phyloP scores from a whole-genome alignment of 257 asterid species.

The Solanum pinnatisectum region DNA sequence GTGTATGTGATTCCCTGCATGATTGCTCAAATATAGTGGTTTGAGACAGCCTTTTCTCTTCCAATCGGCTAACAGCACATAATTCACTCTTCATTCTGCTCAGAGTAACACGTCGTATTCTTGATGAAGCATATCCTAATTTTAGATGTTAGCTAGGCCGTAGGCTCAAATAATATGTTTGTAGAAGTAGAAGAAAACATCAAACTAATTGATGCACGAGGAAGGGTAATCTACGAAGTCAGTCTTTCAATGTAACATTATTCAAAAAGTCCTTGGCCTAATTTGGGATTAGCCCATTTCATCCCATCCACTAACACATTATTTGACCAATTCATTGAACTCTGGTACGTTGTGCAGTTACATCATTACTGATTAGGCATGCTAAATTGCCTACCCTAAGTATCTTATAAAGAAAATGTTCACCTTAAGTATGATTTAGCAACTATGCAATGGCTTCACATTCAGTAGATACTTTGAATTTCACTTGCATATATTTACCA shows the following conservation, averaged over 20 bases:
- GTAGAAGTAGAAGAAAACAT: background rate
- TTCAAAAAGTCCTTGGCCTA: background rate
- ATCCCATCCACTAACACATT: background rate
- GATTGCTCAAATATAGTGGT: background rate
- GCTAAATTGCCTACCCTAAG: background rate
- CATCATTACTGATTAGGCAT: background rate
- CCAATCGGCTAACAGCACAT: background rate
- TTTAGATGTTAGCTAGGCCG: background rate
- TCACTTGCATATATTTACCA: background rate
- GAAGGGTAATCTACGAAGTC: background rate
- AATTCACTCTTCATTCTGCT: background rate
- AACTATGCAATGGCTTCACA: background rate
- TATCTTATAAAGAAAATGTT: background rate
- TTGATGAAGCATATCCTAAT: background rate
- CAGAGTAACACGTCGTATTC: background rate
- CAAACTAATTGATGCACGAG: background rate
- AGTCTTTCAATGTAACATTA: background rate
- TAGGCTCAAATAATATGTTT: background rate
- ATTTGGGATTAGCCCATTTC: background rate
- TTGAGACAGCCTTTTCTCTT: background rate
- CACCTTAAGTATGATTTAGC: background rate
- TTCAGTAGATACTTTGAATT: background rate
- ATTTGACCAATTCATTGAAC: background rate
- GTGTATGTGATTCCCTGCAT: background rate
- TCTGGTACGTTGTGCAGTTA: background rate